Base-by-base conservation (phyloP, 495 filamentous ascomycete genomes). In the Schizothecium vesticola region DNA sequence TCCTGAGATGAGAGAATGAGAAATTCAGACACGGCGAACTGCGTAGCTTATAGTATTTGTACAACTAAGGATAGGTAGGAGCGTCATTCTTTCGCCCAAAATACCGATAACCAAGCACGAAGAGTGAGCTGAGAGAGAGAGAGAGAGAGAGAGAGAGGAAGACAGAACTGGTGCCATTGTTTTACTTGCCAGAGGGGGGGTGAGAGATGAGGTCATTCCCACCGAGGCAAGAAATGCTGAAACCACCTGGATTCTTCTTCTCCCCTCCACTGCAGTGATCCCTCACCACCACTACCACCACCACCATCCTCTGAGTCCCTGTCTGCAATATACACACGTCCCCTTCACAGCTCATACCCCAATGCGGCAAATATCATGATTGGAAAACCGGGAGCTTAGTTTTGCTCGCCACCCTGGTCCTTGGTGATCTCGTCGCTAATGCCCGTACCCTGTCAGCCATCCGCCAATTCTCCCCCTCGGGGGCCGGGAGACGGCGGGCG, bases 321-420 rank as follows among this genome's bases (percentile, higher is more conserved):
- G 16, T n/a, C 43, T 51, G 16, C 43, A 51, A 51, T 51, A 51
- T 51, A 51, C 43, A 51, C 43, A 43, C 51, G 29, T 64, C 60
- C 24, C n/a, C 33, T 25, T 55, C 23, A 63, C 12, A 26, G 3
- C 59, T 29, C 59, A 29, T 22, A 7, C 26, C 8, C 26, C 6
- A 12, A 61, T 21, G 31, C 23, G 25, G 25, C 26, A 61, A n/a
- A 31, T 28, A 28, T 61, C 26, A 25, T 61, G n/a, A 12, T 10
- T 28, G 22, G 33, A 16, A 13, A 2, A 3, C 19, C 1, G 19
- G 6, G n/a, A 23, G 12, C 58, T 75, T 89, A 93, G 80, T 93
- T 92, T 70, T 91, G 82, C 82, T 92, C 89, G 73, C 88, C 90
- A 58, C 88, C 88, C 80, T 90, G 88, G 1, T 83, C 79, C 77